A percentile compares a stretch with the other conserved stretches of the same genome.
phyloP scores from a whole-genome alignment of 2,329 filamentous ascomycete species.

The Aspergillus nomiae region DNA sequence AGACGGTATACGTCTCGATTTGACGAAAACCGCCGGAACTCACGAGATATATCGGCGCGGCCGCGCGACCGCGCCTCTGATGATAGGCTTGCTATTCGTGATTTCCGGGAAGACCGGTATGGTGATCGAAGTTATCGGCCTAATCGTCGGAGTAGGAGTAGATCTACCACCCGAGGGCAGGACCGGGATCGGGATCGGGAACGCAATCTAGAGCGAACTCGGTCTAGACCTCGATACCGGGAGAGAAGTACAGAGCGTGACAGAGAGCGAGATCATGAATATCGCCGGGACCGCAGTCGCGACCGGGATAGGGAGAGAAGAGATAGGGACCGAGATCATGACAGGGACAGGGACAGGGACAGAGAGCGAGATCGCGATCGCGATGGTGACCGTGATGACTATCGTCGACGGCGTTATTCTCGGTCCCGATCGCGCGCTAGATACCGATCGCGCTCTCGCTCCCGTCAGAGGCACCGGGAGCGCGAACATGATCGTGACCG shows the following conservation, averaged over 20 bases:
- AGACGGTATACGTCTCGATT: constrained; percentile 30
- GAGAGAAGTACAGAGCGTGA: constrained; percentile 11
- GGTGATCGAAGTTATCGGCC: constrained; percentile 37
- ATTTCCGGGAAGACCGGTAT: constrained; percentile 30
- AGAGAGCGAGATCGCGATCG: constrained; percentile 15
- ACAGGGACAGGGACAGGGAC: constrained; percentile 12
- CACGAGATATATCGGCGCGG: constrained; percentile 30
- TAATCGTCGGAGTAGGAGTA: constrained; percentile 37
- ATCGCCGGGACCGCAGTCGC: constrained; percentile 12
- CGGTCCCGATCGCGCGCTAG: constrained; percentile 18
- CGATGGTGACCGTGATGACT: constrained; percentile 17
- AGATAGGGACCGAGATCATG: constrained; percentile 13
- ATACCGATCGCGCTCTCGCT: constrained; percentile 24
- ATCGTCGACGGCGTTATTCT: constrained; percentile 23
- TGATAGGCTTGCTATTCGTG: constrained; percentile 34
- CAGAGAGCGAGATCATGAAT: constrained; percentile 15
- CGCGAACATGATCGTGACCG: constrained; percentile 12
- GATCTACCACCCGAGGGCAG: constrained; percentile 30
- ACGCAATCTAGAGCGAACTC: constrained; percentile 21
- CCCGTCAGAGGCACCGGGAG: constrained; percentile 10
- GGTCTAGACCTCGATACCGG: constrained; percentile 13
- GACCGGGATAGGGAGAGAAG: constrained; percentile 12
- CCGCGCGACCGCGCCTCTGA: constrained; percentile 37
- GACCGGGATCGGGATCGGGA: constrained; percentile 31
- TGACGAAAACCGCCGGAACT: constrained; percentile 33